Evolutionary conservation across 306 rosid species (phyloP).

Genomic region (Trifolium dubium): DNA sequence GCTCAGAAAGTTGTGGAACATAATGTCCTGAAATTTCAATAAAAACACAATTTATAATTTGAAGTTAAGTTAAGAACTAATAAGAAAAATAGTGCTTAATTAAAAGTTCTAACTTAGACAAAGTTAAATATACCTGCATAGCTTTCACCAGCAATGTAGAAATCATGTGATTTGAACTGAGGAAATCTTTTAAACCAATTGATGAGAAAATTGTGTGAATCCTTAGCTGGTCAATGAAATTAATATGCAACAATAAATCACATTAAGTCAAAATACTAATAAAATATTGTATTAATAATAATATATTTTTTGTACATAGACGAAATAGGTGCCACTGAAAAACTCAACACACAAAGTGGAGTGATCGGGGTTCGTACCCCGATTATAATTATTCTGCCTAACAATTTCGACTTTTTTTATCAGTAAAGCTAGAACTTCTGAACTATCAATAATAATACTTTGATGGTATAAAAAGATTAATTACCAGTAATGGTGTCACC

Average conservation of each 20-base stretch:
- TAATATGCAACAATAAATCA: constrained; percentile 8
- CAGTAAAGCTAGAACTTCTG: no score
- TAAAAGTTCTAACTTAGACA: background rate
- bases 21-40: constrained; percentile 69
- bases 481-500: constrained; percentile 78
- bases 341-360: no score
- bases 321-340: no score
- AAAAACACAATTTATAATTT: background rate
- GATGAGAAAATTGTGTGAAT: constrained; percentile 66
- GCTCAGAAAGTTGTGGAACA: constrained; percentile 82
- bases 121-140: constrained; percentile 64
- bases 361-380: no score
- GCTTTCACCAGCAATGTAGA: constrained; percentile 91
- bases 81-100: background rate
- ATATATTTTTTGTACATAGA: no score
- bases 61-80: background rate
- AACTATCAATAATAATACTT: no score
- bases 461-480: background rate
- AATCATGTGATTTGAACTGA: constrained; percentile 73
- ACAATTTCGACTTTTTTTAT: no score
- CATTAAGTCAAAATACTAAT: background rate
- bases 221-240: constrained; percentile 59
- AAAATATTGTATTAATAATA: background rate
- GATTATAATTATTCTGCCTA: no score
- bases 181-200: constrained; percentile 84